Evolutionary conservation across 805 yeast genomes (phyloP).

Genomic region (Starmerella ratchasimensis): DNA sequence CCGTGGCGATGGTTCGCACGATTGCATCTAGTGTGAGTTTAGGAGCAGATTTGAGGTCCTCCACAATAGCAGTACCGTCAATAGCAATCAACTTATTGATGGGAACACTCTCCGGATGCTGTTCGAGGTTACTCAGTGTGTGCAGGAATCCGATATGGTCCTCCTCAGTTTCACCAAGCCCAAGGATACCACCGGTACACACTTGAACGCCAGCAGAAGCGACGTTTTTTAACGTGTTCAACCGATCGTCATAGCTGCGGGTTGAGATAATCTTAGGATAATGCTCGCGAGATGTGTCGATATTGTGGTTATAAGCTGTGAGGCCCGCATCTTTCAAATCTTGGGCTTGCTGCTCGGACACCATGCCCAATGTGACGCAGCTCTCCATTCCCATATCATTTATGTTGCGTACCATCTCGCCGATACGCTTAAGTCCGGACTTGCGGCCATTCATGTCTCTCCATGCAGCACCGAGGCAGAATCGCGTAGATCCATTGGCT

Average conservation of each 20-base stretch:
- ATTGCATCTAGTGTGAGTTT: slow-evolving; percentile 45
- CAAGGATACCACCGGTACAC: slow-evolving; percentile 70
- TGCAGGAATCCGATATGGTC: slow-evolving; percentile 58
- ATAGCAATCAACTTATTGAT: slow-evolving; percentile 67
- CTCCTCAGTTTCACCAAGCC: slow-evolving; percentile 59
- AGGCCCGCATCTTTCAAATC: slow-evolving; percentile 52
- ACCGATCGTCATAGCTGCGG: slow-evolving; percentile 56
- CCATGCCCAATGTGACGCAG: slow-evolving; percentile 73
- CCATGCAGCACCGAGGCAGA: slow-evolving; percentile 84
- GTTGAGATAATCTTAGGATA: slow-evolving; percentile 62
- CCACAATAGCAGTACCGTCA: slow-evolving; percentile 62
- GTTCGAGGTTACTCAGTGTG: slow-evolving; percentile 51
- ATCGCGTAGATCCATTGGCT: slow-evolving; percentile 58
- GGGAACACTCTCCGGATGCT: slow-evolving; percentile 76
- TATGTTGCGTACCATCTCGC: slow-evolving; percentile 50
- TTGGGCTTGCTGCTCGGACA: slow-evolving; percentile 48
- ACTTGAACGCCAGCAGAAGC: slow-evolving; percentile 50
- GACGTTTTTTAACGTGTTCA: slow-evolving; percentile 51
- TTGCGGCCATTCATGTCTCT: slow-evolving; percentile 71
- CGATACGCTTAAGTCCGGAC: slow-evolving; percentile 46
- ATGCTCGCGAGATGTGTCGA: slow-evolving; percentile 67
- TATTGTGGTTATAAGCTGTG: slow-evolving; percentile 71
- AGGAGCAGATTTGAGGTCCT: slow-evolving; percentile 27
- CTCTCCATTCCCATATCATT: slow-evolving; percentile 59
- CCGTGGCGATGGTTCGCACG: slow-evolving; percentile 60